Evolutionary conservation across 495 filamentous ascomycete genomes (phyloP), one percentile per base, ranked within the genome.

Genomic region (Tuber indicum): DNA sequence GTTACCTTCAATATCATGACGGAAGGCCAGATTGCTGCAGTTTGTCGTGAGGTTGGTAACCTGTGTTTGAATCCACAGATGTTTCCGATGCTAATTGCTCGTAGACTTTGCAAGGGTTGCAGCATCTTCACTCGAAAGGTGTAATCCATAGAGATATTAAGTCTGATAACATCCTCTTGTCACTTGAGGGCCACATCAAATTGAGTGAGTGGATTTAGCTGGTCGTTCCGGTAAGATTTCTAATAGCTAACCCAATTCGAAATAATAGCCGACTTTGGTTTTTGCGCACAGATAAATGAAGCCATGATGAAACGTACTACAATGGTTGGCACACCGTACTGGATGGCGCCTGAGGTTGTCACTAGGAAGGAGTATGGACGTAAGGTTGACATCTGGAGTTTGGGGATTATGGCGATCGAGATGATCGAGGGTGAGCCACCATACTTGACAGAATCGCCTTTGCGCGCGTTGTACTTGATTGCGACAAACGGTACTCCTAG

Each of bases 401-500:
- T 99, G 72, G 96, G 96, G 75, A 99, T 99, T 85, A 99, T 99
- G 96, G 94, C 96, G n/a, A 99, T 99, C 81, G 96, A 99, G 84
- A 99, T 99, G 96, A 97, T 99, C 77, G 96, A 99, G 85, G 96
- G 96, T 79, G 96, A 99, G 82, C 96, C 96, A 23, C 96, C 96
- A 23, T 99, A 99, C 84, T 86, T 99, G 74, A 99, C 94, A 36
- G 96, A 99, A 84, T 95, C 92, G 39, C 96, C 96, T 14, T 90
- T 99, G 69, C 90, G 96, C 66, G 96, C 96, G 6, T 88, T 99
- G 43, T 99, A 95, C 86, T 85, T 99, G 79, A 99, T 99, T 84
- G 96, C 96, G 70, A 98, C 96, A 36, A 97, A 97, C 82, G 96
- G 96, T 47, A 98, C 96, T 9, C 96, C 96, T 9, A 88, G 91